Conservation (phyloP, 306 rosid species). For the Betula pendula region DNA sequence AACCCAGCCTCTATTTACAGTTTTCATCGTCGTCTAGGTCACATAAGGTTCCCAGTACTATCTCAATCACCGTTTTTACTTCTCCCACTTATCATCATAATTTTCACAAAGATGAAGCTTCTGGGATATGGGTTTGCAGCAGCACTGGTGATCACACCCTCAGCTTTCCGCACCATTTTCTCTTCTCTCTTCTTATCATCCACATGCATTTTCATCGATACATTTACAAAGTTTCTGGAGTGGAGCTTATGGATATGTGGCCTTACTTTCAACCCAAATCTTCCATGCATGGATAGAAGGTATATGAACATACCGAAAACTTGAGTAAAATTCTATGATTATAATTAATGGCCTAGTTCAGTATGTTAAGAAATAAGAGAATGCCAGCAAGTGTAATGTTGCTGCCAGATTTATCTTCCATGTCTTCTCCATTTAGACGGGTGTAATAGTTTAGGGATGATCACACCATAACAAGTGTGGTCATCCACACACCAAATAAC, state of each 20-base stretch:
- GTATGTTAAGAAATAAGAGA: neutral
- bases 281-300: neutral
- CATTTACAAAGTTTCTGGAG: neutral
- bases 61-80: slow-evolving; percentile 30
- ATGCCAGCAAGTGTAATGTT: slow-evolving; percentile 13
- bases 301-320: slow-evolving; percentile 2
- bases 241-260: neutral
- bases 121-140: no score
- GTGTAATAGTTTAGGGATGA: no score
- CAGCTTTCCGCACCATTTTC: no score
- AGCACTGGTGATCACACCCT: no score
- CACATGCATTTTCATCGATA: neutral
- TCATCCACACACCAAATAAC: no score
- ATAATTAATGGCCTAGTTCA: slow-evolving; percentile 10
- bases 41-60: neutral
- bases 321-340: slow-evolving; percentile 16
- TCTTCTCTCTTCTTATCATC: neutral
- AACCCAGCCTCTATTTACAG: neutral
- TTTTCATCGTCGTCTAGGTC: no score
- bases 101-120: neutral
- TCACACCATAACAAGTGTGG: no score
- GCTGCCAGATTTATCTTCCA: neutral
- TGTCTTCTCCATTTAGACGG: slow-evolving; percentile 15
- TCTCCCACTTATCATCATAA: slow-evolving; percentile 20
- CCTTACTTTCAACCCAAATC: neutral